A percentile compares a stretch with the other conserved stretches of the same genome.
These are phyloP conservation scores for Blumeria hordei DNA, from an alignment of 2,329 filamentous ascomycete genomes.

Conservation along the genomic window DNA sequence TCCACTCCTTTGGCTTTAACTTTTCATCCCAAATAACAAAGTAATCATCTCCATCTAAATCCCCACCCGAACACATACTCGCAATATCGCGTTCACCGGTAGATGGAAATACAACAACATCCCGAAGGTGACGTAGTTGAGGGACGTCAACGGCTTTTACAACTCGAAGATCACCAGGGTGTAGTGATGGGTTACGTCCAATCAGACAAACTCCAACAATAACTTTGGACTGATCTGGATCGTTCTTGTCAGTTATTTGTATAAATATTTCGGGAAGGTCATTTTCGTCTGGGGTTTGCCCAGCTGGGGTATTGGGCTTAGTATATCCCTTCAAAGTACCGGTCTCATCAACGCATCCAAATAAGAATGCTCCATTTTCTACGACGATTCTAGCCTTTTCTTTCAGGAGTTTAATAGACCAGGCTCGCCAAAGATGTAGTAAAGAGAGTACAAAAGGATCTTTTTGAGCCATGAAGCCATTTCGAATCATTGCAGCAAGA, in stretches of 20 bases:
- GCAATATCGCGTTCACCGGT: constrained; percentile 64
- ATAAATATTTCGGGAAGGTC: constrained; percentile 70
- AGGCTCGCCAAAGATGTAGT: constrained; percentile 64
- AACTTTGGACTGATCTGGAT: constrained; percentile 29
- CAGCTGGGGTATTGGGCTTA: constrained; percentile 17
- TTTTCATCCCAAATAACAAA: constrained; percentile 74
- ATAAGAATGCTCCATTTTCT: constrained; percentile 61
- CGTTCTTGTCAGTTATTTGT: constrained; percentile 40
- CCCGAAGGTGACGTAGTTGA: constrained; percentile 48
- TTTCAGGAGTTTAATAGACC: constrained; percentile 73
- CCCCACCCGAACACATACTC: constrained; percentile 88
- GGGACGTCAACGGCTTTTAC: constrained; percentile 61
- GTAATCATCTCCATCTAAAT: constrained; percentile 90
- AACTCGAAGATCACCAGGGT: constrained; percentile 75
- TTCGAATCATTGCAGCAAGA: constrained; percentile 51
- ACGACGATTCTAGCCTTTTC: constrained; percentile 76
- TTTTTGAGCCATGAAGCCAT: constrained; percentile 47
- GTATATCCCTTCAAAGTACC: constrained; percentile 48
- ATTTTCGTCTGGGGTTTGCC: constrained; percentile 18
- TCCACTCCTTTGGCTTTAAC: constrained; percentile 46
- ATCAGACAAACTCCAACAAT: constrained; percentile 61
- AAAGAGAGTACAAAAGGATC: constrained; percentile 72
- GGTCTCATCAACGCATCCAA: constrained; percentile 78
- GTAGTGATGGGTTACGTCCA: constrained; percentile 78
- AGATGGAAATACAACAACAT: constrained; percentile 73